Percentiles rank a stretch among this genome's conserved stretches.
These are phyloP conservation scores for Euphrasia arctica DNA, from an alignment of 305 asterid genomes.

Conservation along the genomic window DNA sequence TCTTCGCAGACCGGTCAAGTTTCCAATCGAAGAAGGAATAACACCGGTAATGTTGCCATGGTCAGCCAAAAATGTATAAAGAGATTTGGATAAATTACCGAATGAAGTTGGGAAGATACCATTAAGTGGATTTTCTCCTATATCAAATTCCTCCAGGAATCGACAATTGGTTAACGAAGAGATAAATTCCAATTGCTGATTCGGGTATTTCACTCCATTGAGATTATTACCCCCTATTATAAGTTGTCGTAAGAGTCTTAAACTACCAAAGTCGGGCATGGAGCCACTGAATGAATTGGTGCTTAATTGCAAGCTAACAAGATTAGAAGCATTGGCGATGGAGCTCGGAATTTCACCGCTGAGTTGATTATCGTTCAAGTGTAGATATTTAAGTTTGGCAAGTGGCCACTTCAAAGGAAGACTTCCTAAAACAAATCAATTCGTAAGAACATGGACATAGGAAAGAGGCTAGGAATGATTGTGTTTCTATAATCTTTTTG, in stretches of 20 bases:
- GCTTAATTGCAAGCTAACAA: no score
- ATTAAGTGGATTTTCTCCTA: constrained; percentile 23
- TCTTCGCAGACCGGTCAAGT: not conserved
- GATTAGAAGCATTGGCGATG: not conserved
- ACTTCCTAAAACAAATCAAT: no score
- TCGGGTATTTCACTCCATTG: constrained; percentile 1
- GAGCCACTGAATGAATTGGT: no score
- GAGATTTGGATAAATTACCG: constrained; percentile 25
- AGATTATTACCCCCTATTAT: constrained; percentile 13
- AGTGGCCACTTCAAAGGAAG: no score
- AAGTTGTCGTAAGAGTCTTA: constrained; percentile 1
- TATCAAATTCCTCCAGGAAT: constrained; percentile 1
- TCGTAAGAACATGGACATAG: not conserved
- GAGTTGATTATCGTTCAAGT: constrained; percentile 22
- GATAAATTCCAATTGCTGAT: constrained; percentile 26
- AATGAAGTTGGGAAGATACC: constrained; percentile 32
- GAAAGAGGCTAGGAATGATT: no score
- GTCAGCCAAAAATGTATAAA: not conserved
- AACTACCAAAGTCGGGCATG: no score
- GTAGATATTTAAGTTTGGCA: no score
- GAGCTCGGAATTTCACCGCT: constrained; percentile 30
- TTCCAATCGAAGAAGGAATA: constrained; percentile 31
- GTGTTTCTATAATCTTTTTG: no score
- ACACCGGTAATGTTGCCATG: constrained; percentile 7
- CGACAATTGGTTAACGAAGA: constrained; percentile 31